Base-by-base conservation (phyloP, 2,329 filamentous ascomycete genomes). In the Penicillium sclerotigenum region DNA sequence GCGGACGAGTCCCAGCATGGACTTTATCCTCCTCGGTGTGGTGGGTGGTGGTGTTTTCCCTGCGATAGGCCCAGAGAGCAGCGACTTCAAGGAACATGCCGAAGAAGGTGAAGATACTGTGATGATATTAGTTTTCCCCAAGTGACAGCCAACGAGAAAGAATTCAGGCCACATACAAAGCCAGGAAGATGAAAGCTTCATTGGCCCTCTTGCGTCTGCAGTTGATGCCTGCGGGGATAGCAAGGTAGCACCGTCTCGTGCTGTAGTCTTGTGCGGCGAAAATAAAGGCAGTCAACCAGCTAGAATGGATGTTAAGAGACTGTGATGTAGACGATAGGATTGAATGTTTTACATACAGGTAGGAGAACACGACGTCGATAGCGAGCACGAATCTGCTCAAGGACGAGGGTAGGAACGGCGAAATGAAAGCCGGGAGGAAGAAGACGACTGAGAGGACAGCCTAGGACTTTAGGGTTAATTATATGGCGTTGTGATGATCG, bases 261-360 rank as follows among this genome's bases (percentile, higher is more conserved):
- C 69, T 66, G 62, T 79, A 80, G 70, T 78, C 76, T 65, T 79
- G 72, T 5, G 77, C 73, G 1, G 76, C 63, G 67, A 80, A 79
- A 62, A 80, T 76, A 64, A 79, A 79, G 18, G 75, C 69, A 1
- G 77, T 79, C 64, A 80, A 71, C 77, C 77, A 80, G 29, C 74
- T 76, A 47, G 11, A 36, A 13, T 9, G 7, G 47, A 45, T 47
- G 47, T 59, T 47, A 56, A 56, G 47, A 11, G 18, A 36, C 29
- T 38, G 18, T 16, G 4, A 26, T 41, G 26, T 26, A 6, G n/a
- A 13, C n/a, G 43, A 16, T 41, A 47, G 38, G 24, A 20, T 40
- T 24, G 11, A 14, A 7, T 5, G n/a, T 18, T 18, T 42, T 4
- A 59, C 70, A 22, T 68, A 77, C 72, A 79, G 72, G 56, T 79